Evolutionary conservation across 371 early-diverging fungal species (phyloP).

Genomic region (Mucor lusitanicus): DNA sequence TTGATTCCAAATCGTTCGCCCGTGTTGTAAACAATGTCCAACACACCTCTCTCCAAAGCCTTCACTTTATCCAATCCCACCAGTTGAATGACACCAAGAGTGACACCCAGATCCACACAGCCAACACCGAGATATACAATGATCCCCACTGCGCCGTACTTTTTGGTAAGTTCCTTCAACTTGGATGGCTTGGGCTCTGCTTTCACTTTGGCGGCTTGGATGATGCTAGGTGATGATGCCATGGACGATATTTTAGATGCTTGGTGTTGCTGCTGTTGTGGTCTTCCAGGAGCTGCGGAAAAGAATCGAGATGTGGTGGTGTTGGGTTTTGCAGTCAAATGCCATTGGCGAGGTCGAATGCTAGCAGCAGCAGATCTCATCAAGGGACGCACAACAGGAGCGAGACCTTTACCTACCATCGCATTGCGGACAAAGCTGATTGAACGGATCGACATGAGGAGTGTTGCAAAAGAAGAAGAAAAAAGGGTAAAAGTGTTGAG

Average conservation of each 20-base stretch:
- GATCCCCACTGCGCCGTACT: slow-evolving; percentile 47
- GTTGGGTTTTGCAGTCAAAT: not conserved
- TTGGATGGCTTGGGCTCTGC: slow-evolving; percentile 18
- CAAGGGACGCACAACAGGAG: not conserved
- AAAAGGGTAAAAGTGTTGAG: not conserved
- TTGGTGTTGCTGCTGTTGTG: slow-evolving; percentile 1
- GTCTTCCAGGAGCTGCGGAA: slow-evolving; percentile 1
- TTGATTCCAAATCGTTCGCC: slow-evolving; percentile 16
- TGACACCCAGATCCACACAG: slow-evolving; percentile 36
- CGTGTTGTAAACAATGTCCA: slow-evolving; percentile 19
- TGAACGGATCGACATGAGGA: slow-evolving; percentile 4
- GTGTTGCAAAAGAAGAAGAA: not conserved
- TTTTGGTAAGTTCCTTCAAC: slow-evolving; percentile 23
- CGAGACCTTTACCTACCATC: not conserved
- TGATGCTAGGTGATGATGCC: slow-evolving; percentile 19
- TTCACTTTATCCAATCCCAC: slow-evolving; percentile 46
- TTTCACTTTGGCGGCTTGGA: slow-evolving; percentile 17
- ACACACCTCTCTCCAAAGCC: slow-evolving; percentile 31
- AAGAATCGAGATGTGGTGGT: slow-evolving; percentile 1
- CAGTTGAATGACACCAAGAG: slow-evolving; percentile 40
- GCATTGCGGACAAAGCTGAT: not conserved
- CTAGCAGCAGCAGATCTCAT: not conserved
- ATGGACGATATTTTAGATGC: slow-evolving; percentile 12
- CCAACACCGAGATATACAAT: slow-evolving; percentile 48
- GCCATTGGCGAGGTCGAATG: not conserved